Evolutionary conservation across 768 basidiomycete genomes (phyloP), one percentile per base, ranked within the genome.

Genomic region (Pleurotus platypus): DNA sequence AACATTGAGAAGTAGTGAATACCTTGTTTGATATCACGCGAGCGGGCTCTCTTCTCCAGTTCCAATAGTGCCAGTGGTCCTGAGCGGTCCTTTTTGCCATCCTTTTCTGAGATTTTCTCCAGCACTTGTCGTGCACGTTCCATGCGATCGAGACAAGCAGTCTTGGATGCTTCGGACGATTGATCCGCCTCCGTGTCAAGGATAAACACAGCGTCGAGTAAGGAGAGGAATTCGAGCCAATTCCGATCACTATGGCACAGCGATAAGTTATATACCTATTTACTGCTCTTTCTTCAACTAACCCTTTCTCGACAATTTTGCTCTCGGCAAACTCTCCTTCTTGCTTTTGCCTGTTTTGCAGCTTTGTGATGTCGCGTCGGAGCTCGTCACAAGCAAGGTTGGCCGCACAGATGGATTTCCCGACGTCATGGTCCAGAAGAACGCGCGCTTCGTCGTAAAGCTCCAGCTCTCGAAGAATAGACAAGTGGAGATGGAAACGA

Each of bases 141-240:
- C 42, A 54, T 30, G 39, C 51, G 51, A 16, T n/a, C 16, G 27
- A 50, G 49, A 35, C 49, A 50, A n/a, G 22, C n/a, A 3, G 80
- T 72, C 61, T 78, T 75, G 37, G 69, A 62, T 8, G 84, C 62
- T 22, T 72, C 70, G 42, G 74, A 72, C 3, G 68, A 53, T 49
- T 73, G 75, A 30, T 78, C 70, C 8, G 57, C 62, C 55, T 75
- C 76, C 38, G 67, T 64, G 40, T 76, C 55, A 49, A 74, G 68
- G 39, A 72, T 68, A 60, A 93, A 86, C 7, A 85, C 77, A 1
- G 83, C 84, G 59, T 93, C 86, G 4, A 93, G 69, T 18, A 92
- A 70, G 5, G 90, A 80, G 43, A 90, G 68, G 66, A 93, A 92
- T 63, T 92, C 90, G 4, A 90, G 75, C 92, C 92, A 94, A 63